Evolutionary conservation across 2,329 filamentous ascomycete species (phyloP).

Genomic region (Cladorrhinum sp.): DNA sequence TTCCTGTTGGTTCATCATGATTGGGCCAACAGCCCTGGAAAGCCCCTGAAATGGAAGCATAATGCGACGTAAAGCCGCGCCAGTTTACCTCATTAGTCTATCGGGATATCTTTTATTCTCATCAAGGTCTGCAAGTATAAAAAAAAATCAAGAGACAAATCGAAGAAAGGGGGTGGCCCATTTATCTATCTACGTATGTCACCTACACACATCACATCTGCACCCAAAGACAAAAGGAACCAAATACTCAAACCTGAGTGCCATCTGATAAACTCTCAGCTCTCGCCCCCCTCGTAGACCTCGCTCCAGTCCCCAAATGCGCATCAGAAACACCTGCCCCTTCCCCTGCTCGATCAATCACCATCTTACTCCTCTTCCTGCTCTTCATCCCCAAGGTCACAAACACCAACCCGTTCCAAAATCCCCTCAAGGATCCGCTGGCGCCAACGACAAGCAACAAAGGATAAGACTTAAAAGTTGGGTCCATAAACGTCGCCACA

Average conservation of each 20-base stretch:
- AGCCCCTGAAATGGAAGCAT: too few species aligned
- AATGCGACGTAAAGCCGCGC: too few species aligned
- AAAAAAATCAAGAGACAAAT: too few species aligned
- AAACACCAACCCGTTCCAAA: slow-evolving; percentile 40
- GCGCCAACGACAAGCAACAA: slow-evolving; percentile 34
- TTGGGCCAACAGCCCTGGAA: too few species aligned
- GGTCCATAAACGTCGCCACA: slow-evolving; percentile 32
- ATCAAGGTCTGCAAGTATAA: too few species aligned
- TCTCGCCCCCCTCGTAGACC: background rate
- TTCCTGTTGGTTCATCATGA: too few species aligned
- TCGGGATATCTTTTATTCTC: too few species aligned
- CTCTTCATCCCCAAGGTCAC: slow-evolving; percentile 37
- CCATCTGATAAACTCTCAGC: background rate
- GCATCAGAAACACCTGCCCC: background rate
- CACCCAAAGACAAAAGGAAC: too few species aligned
- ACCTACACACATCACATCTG: too few species aligned
- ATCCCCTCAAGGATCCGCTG: slow-evolving; percentile 36
- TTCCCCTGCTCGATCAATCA: background rate
- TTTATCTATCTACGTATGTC: too few species aligned
- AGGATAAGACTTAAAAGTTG: slow-evolving; percentile 29
- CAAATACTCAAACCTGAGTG: background rate
- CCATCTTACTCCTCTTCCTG: slow-evolving; percentile 19
- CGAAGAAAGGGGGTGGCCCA: too few species aligned
- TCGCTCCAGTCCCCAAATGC: background rate
- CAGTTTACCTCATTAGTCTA: too few species aligned